Base-by-base conservation (phyloP, 2,329 filamentous ascomycete species). In the Daldinia eschscholtzii region DNA sequence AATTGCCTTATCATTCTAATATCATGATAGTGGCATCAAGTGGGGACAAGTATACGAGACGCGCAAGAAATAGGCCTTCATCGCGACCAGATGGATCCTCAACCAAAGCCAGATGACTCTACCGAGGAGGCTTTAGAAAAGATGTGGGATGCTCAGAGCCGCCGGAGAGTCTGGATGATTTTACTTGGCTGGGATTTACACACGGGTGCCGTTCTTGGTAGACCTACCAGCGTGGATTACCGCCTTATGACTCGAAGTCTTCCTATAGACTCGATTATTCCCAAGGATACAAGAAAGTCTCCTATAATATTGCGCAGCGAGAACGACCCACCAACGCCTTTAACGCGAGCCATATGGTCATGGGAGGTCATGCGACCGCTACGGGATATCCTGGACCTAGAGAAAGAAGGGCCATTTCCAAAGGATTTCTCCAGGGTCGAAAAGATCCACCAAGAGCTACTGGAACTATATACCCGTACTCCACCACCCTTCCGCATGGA, bases 61-160 rank as follows among this genome's bases (percentile, higher is more conserved):
- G 88, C 87, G 0, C 88, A 90, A 74, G 88, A 90, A 71, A 83
- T 90, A 44, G 88, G 88, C 12, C 79, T 91, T 72, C 85, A 91
- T 70, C 82, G 84, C 12, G 84, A 87, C 68, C 81, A 79, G 39
- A 77, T 84, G 30, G 86, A 88, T 69, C 86, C 86, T 0, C 83
- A 83, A 56, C 84, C 85, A 2, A 79, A 76, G 13, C 78, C 83
- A 39, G 78, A 82, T 42, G 83, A 81, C 42, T 76, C 74, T 13
- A 74, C 83, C 4, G 86, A 87, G 65, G 82, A 83, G 35, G 78
- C 85, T 1, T 77, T 89, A 15, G 84, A 87, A 66, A 88, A 86
- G 65, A 82, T 88, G 71, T 90, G 88, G 88, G 78, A 83, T 53
- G 83, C 88, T 26, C 84, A 90, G 75, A 80, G 84, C 41, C 81